Percentiles rank a stretch among this genome's conserved stretches.
phyloP scores from a whole-genome alignment of 1,284 basidiomycete species.

The Peniophora sp. region DNA sequence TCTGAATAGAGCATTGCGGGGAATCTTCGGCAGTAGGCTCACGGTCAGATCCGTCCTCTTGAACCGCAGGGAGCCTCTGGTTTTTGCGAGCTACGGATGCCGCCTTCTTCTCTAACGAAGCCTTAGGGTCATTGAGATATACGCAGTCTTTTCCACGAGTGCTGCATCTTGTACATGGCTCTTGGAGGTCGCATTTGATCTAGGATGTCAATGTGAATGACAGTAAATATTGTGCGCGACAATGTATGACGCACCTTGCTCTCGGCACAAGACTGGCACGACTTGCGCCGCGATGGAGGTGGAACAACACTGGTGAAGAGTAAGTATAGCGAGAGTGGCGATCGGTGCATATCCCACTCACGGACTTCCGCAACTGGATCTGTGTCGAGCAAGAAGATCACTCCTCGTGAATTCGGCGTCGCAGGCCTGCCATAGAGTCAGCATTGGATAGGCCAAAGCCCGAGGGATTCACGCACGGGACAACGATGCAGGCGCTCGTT shows the following conservation, averaged over 20 bases:
- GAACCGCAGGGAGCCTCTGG: constrained; percentile 4
- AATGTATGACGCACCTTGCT: too few species aligned
- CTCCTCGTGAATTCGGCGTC: constrained; percentile 50
- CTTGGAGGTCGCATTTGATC: constrained; percentile 59
- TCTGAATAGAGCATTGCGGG: too few species aligned
- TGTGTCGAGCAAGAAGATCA: constrained; percentile 50
- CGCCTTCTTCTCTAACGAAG: constrained; percentile 12
- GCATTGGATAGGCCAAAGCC: background rate
- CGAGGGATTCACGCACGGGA: constrained; percentile 27
- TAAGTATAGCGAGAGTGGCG: background rate
- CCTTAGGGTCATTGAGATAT: constrained; percentile 31
- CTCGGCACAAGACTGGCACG: constrained; percentile 56
- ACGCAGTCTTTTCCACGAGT: constrained; percentile 54
- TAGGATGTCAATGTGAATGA: too few species aligned
- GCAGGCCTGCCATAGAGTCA: constrained; percentile 29
- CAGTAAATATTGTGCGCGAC: too few species aligned
- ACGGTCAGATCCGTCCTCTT: too few species aligned
- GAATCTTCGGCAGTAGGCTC: too few species aligned
- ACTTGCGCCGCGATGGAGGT: constrained; percentile 37
- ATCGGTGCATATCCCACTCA: constrained; percentile 31
- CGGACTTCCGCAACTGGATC: constrained; percentile 48
- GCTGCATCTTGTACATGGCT: constrained; percentile 56
- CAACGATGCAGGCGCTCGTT: constrained; percentile 45
- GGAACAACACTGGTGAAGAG: constrained; percentile 13
- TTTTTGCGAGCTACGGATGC: constrained; percentile 7